A percentile compares a stretch with the other conserved stretches of the same genome.
phyloP scores from a whole-genome alignment of 345 rosid species.

The Erodium maritimum region DNA sequence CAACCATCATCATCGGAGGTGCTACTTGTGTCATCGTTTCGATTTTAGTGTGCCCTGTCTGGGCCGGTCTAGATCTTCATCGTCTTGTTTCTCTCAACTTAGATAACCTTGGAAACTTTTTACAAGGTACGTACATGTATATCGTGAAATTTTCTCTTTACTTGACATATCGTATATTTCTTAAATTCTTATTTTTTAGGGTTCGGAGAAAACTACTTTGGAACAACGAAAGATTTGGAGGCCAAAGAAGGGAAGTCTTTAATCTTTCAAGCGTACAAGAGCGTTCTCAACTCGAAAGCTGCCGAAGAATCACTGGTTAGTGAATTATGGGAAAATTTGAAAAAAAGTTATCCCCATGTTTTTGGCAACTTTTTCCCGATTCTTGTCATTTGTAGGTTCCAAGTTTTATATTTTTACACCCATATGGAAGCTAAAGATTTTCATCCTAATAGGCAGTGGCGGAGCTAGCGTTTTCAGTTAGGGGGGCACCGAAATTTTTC shows the following conservation, averaged over 20 bases:
- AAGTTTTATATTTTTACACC: too few relatives aligned
- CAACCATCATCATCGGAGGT: slow-evolving; percentile 19
- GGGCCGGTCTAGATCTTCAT: slow-evolving; percentile 35
- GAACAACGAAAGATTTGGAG: slow-evolving; percentile 3
- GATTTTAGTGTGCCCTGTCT: slow-evolving; percentile 19
- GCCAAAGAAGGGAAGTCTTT: not conserved
- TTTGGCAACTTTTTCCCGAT: too few relatives aligned
- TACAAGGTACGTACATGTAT: slow-evolving; percentile 15
- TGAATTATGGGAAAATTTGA: too few relatives aligned
- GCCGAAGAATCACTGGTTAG: slow-evolving; percentile 25
- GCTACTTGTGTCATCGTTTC: slow-evolving; percentile 8
- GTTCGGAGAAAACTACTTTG: slow-evolving; percentile 14
- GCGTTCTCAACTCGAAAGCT: slow-evolving; percentile 21
- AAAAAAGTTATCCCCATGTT: too few relatives aligned
- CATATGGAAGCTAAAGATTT: too few relatives aligned
- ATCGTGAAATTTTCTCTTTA: too few relatives aligned
- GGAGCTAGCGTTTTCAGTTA: too few relatives aligned
- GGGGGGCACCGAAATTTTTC: too few relatives aligned
- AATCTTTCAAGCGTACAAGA: slow-evolving; percentile 14
- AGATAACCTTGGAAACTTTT: slow-evolving; percentile 21
- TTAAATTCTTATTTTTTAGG: slow-evolving; percentile 7
- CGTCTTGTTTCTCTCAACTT: slow-evolving; percentile 14
- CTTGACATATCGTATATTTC: too few relatives aligned
- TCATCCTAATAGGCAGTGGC: too few relatives aligned
- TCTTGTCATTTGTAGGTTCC: too few relatives aligned